phyloP scores from a whole-genome alignment of 768 basidiomycete species.

The Amanita thiersii region DNA sequence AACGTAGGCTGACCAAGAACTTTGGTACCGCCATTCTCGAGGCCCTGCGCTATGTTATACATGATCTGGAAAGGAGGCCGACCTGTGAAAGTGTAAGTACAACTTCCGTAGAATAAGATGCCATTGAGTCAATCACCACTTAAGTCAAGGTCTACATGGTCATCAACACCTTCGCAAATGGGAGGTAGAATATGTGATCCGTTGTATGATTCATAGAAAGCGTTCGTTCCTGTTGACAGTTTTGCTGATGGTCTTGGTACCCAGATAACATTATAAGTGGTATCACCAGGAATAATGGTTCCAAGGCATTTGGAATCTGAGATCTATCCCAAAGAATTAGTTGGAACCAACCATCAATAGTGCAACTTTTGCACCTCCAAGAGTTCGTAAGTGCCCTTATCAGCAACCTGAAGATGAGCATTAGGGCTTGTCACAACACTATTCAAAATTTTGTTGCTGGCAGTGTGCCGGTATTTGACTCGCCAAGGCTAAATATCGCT shows the following conservation, averaged over 20 bases:
- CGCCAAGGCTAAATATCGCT: conserved; percentile 68
- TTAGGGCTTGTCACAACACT: conserved; percentile 53
- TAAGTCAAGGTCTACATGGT: conserved; percentile 79
- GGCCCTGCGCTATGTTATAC: conserved; percentile 75
- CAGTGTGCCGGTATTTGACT: conserved; percentile 59
- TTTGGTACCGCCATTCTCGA: conserved; percentile 58
- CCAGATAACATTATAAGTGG: conserved; percentile 68
- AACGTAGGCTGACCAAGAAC: conserved; percentile 73
- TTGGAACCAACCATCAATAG: neutral
- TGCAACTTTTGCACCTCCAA: conserved; percentile 38
- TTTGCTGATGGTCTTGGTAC: conserved; percentile 70
- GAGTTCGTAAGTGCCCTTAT: conserved; percentile 72
- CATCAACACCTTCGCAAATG: conserved; percentile 76
- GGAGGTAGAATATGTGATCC: conserved; percentile 68
- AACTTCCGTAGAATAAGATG: no score
- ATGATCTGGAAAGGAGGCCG: conserved; percentile 90
- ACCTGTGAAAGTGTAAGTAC: conserved; percentile 34
- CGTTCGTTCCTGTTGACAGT: conserved; percentile 51
- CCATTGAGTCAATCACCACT: conserved; percentile 39
- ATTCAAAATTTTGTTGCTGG: conserved; percentile 30
- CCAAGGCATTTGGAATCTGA: conserved; percentile 84
- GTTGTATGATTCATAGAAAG: conserved; percentile 54
- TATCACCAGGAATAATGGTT: conserved; percentile 46
- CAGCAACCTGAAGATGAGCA: conserved; percentile 61
- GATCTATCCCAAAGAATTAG: conserved; percentile 42